These are phyloP conservation scores for Boletus semigastroideus DNA, from an alignment of 1,284 basidiomycete genomes.

Conservation along the genomic window DNA sequence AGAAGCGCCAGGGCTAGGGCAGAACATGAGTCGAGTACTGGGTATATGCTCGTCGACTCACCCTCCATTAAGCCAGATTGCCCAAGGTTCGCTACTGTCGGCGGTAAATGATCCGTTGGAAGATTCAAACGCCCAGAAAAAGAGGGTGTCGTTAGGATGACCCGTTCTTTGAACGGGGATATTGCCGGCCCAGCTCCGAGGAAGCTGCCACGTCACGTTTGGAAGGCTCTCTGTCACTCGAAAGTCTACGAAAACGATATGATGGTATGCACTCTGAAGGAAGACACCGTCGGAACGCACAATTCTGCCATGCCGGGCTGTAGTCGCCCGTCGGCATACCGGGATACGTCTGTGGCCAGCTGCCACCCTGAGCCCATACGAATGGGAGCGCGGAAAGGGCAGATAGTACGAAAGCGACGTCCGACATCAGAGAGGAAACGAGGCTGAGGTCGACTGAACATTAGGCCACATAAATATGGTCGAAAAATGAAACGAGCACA, in stretches of 20 bases:
- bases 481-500: too few species aligned
- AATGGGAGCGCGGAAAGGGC: not conserved
- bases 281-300: conserved; percentile 36
- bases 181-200: conserved; percentile 65
- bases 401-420: conserved; percentile 4
- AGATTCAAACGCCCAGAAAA: conserved; percentile 68
- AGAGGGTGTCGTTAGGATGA: conserved; percentile 63
- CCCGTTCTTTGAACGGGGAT: conserved; percentile 59
- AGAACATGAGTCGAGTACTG: not conserved
- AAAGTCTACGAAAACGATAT: conserved; percentile 49
- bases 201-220: conserved; percentile 58
- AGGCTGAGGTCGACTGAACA: too few species aligned
- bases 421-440: conserved; percentile 8
- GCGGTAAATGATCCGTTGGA: conserved; percentile 57
- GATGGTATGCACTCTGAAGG: conserved; percentile 35
- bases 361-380: conserved; percentile 18
- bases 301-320: conserved; percentile 60
- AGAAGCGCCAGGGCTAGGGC: conserved; percentile 65
- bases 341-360: conserved; percentile 30
- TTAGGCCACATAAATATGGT: too few species aligned
- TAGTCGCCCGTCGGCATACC: conserved; percentile 42
- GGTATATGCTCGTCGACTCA: conserved; percentile 31
- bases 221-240: conserved; percentile 55
- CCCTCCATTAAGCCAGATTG: conserved; percentile 76
- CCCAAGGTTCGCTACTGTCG: conserved; percentile 54